Percentiles rank a stretch among this genome's conserved stretches.
Evolutionary conservation across 805 yeast genomes (phyloP).

Genomic region (Debaryomyces maramus): DNA sequence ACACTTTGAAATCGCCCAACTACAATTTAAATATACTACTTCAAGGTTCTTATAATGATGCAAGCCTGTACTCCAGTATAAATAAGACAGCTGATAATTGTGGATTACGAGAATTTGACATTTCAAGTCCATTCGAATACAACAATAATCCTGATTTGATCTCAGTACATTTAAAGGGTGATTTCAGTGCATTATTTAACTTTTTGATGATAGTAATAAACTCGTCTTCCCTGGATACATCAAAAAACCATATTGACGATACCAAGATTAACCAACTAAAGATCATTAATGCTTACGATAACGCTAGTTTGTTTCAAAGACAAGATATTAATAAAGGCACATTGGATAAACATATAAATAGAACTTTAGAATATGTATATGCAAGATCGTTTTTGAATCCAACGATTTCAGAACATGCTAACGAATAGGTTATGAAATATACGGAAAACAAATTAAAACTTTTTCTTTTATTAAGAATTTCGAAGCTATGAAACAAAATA

Average conservation of each 20-base stretch:
- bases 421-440: background rate
- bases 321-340: slow-evolving; percentile 14
- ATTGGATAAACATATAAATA: slow-evolving; percentile 7
- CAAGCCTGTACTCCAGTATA: background rate
- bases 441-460: slow-evolving; percentile 1
- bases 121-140: slow-evolving; percentile 5
- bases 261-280: slow-evolving; percentile 12
- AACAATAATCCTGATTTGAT: slow-evolving; percentile 7
- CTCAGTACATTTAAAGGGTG: slow-evolving; percentile 17
- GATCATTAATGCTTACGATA: slow-evolving; percentile 16
- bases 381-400: slow-evolving; percentile 2
- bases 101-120: slow-evolving; percentile 10
- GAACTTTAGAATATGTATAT: slow-evolving; percentile 7
- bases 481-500: slow-evolving; percentile 4
- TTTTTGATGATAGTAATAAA: slow-evolving; percentile 8
- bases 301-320: slow-evolving; percentile 17
- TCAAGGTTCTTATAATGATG: slow-evolving; percentile 1
- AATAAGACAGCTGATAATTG: background rate
- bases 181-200: slow-evolving; percentile 19
- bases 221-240: background rate
- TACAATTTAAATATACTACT: slow-evolving; percentile 18
- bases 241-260: slow-evolving; percentile 15
- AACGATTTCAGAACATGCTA: background rate
- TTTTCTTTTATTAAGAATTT: slow-evolving; percentile 2
- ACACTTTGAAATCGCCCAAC: slow-evolving; percentile 35